Percentiles rank a stretch among this genome's conserved stretches.
Evolutionary conservation across 2,329 filamentous ascomycete species (phyloP).

Genomic region (Fusarium sp.): DNA sequence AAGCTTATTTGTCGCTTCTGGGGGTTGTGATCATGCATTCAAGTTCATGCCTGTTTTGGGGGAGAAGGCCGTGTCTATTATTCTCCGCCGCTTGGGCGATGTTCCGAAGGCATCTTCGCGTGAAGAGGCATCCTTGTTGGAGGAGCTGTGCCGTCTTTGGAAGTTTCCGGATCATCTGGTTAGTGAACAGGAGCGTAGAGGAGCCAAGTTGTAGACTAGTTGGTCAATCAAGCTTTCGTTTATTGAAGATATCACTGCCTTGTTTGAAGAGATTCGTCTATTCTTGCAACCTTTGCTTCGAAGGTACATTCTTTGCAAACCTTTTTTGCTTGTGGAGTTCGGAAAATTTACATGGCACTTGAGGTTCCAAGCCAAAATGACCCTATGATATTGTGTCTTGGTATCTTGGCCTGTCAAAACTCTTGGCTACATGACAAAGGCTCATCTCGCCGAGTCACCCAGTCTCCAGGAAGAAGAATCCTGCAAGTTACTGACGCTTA

Average conservation of each 20-base stretch:
- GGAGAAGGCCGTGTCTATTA: neutral
- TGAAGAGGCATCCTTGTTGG: neutral
- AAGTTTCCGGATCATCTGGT: neutral
- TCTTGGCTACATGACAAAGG: neutral
- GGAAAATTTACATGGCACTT: neutral
- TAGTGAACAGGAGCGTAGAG: neutral
- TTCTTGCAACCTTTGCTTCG: neutral
- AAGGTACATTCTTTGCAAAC: neutral
- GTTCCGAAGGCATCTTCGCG: neutral
- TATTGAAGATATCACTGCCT: neutral
- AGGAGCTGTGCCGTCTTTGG: neutral
- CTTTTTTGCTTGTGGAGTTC: neutral
- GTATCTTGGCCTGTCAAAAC: neutral
- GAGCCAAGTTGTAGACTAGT: neutral
- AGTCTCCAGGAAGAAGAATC: neutral
- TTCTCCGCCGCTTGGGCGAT: neutral
- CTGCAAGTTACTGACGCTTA: neutral
- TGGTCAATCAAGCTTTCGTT: neutral
- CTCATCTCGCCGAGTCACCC: neutral
- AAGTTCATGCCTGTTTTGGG: constrained; percentile 1
- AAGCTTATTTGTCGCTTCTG: neutral
- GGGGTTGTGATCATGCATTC: neutral
- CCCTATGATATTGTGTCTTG: neutral
- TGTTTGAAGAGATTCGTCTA: neutral
- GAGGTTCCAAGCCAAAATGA: neutral